Percentiles rank a stretch among this genome's conserved stretches.
These are phyloP conservation scores for Mycena kentingensis DNA, from an alignment of 768 basidiomycete genomes.

Conservation along the genomic window DNA sequence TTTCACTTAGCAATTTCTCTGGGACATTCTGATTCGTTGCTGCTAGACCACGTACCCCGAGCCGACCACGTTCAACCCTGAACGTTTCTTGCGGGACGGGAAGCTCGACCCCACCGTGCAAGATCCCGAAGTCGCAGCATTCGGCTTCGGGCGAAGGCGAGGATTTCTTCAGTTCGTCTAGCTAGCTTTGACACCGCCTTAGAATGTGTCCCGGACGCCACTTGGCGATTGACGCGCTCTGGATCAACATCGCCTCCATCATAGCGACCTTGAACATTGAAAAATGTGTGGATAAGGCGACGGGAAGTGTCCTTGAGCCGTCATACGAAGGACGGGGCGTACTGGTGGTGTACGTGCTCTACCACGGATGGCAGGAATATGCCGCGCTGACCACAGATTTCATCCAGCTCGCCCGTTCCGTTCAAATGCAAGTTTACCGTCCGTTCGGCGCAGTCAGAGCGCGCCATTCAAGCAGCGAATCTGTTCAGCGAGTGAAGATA, in stretches of 20 bases:
- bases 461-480: no score
- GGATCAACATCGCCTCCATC: constrained; percentile 8
- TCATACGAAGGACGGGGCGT: no score
- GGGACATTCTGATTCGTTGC: no score
- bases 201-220: constrained; percentile 21
- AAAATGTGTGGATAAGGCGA: constrained; percentile 1
- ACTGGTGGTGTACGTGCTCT: no score
- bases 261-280: constrained; percentile 8
- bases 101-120: constrained; percentile 20
- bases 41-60: constrained; percentile 32
- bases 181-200: not conserved
- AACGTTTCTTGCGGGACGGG: constrained; percentile 36
- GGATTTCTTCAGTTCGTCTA: not conserved
- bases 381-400: no score
- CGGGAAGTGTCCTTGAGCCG: constrained; percentile 27
- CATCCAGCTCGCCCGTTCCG: no score
- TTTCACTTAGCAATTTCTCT: not conserved
- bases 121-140: constrained; percentile 14
- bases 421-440: no score
- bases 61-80: constrained; percentile 39
- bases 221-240: constrained; percentile 5
- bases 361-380: no score
- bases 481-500: no score
- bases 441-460: no score
- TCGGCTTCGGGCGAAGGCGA: constrained; percentile 26